Base-by-base conservation (phyloP, 306 rosid species). In the Dryas alaskensis region DNA sequence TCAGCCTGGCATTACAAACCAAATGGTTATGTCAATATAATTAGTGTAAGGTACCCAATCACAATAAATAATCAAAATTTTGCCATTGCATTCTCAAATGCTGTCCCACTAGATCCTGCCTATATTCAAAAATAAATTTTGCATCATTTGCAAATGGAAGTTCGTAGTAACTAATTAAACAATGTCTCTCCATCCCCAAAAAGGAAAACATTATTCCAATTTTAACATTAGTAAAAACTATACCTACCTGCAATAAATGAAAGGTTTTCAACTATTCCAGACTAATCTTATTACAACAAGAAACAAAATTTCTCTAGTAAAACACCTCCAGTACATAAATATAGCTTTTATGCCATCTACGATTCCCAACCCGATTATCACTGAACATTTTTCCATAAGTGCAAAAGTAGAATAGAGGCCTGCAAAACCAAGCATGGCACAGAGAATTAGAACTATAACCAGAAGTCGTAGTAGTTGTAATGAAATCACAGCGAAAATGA, bases 331-430 rank as follows among this genome's bases (percentile, higher is more conserved):
- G 14, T 22, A 8, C 54, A 10, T 43, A 65, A 10, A 25, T 7
- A 47, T 47, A 45, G 11, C 19, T 47, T 66, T 19, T 25, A 12
- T 7, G 57, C 22, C 22, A 12, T 50, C 10, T 17, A 8, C 7
- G 71, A 48, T 27, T 66, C 9, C 43, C 57, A 46, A 48, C 57
- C 4, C 37, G 12, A 66, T 0, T 17, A 16, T 64, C 52, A 11
- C 69, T 8, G 12, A 17, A 64, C 48, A 47, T 43, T 39, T 25
- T 44, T 43, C 69, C 37, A 9, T 12, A 44, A n/a, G 52, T 64
- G 69, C 68, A 64, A 43, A 19, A 44, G 52, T 64, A 64, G 39
- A 47, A 25, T 3, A 66, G 53, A 66, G 54, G 71, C 57, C 71
- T 66, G 57, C 43, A 66, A 47, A 65, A 66, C 43, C n/a, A 37